Conservation (phyloP, 352 stramenopile genomes). For the Pythium brassicae region DNA sequence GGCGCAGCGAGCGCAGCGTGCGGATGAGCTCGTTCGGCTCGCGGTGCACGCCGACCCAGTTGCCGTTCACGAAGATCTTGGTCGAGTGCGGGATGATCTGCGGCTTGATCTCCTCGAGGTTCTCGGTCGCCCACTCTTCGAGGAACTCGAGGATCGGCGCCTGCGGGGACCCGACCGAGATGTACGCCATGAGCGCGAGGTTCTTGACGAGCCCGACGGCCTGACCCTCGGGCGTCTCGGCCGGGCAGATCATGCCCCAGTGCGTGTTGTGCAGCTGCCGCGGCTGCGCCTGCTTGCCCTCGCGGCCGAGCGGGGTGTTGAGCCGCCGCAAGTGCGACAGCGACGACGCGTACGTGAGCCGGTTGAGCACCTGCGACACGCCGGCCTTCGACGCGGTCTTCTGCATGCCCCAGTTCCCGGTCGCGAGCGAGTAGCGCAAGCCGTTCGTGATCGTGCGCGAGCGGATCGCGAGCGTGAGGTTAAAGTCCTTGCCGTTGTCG, state of each 20-base stretch:
- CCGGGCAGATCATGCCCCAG: constrained; percentile 99
- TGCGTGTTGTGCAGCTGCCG: constrained; percentile 99
- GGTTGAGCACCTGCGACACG: constrained; percentile 99
- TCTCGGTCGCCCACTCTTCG: constrained; percentile 98
- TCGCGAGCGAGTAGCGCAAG: constrained; percentile 98
- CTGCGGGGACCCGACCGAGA: constrained; percentile 92
- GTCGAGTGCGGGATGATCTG: constrained; percentile 97
- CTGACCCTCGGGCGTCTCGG: constrained; percentile 95
- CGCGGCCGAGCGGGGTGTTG: constrained; percentile 98
- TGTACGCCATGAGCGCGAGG: constrained; percentile 98
- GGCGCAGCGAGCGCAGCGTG: constrained; percentile 92
- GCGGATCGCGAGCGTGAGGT: constrained; percentile 97
- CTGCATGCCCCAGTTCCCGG: constrained; percentile 98
- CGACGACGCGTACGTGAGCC: constrained; percentile 98
- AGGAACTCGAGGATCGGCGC: constrained; percentile 98
- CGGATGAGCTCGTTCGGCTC: constrained; percentile 96
- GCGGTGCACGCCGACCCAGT: constrained; percentile 98
- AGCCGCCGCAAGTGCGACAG: constrained; percentile 98
- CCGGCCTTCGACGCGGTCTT: constrained; percentile 95
- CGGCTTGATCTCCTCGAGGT: constrained; percentile 96
- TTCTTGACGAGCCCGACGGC: constrained; percentile 97
- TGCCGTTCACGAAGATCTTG: constrained; percentile 99
- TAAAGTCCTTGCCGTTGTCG: constrained; percentile 94
- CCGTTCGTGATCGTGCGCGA: constrained; percentile 98
- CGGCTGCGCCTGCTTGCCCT: constrained; percentile 99